A percentile compares a stretch with the other conserved stretches of the same genome.
These are phyloP conservation scores for Pythium vanterpoolii DNA, from an alignment of 352 stramenopile species.

Conservation along the genomic window DNA sequence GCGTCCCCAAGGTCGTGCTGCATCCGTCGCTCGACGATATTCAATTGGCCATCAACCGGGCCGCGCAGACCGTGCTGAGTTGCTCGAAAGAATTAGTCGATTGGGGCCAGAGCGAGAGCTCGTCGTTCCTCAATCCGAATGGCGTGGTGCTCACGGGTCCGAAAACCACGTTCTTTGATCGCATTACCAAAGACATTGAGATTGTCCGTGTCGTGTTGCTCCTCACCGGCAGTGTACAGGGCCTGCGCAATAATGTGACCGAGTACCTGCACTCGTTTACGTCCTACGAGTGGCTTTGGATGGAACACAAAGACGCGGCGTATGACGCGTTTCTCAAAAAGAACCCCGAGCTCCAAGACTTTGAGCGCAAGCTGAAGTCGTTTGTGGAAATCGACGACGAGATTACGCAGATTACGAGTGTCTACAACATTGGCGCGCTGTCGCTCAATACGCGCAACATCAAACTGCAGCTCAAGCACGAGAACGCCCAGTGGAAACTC, in stretches of 20 bases:
- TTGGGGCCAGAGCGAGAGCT: conserved; percentile 87
- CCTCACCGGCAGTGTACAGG: conserved; percentile 96
- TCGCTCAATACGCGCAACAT: conserved; percentile 96
- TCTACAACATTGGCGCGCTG: conserved; percentile 97
- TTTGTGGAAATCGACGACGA: conserved; percentile 95
- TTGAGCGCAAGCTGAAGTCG: conserved; percentile 95
- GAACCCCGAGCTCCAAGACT: conserved; percentile 94
- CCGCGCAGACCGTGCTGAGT: conserved; percentile 94
- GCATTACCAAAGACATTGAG: conserved; percentile 98
- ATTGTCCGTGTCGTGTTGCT: conserved; percentile 97
- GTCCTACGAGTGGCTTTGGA: conserved; percentile 98
- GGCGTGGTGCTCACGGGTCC: conserved; percentile 32
- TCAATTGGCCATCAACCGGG: conserved; percentile 97
- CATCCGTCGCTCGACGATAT: conserved; percentile 97
- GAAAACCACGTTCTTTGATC: conserved; percentile 95
- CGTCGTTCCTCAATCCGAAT: conserved; percentile 24
- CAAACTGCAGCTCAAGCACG: conserved; percentile 95
- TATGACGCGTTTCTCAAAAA: conserved; percentile 95
- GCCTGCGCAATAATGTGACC: conserved; percentile 95
- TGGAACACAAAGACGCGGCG: conserved; percentile 94
- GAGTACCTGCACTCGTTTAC: conserved; percentile 96
- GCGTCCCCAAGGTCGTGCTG: conserved; percentile 91
- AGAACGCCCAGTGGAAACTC: conserved; percentile 96
- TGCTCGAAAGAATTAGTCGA: conserved; percentile 97
- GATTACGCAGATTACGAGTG: conserved; percentile 82